phyloP scores from a whole-genome alignment of 2,329 filamentous ascomycete genomes.

The Diaporthe destruens region DNA sequence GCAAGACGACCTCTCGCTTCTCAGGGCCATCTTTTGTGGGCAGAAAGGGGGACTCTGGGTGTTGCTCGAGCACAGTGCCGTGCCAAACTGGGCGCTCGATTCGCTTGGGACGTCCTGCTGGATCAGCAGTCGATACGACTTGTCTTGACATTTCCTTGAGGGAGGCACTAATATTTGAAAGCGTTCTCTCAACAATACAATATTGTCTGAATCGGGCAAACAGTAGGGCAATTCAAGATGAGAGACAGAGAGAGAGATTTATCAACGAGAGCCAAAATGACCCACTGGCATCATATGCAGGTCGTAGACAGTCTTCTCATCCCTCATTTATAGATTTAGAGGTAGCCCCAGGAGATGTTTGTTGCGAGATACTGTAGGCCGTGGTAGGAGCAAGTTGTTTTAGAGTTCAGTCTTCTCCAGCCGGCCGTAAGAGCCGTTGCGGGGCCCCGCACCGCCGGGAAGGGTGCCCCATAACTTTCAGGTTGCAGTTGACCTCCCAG shows the following conservation, averaged over 20 bases:
- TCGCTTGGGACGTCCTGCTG: slow-evolving; percentile 1
- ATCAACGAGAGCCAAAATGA: neutral
- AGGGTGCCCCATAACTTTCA: neutral
- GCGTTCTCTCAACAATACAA: neutral
- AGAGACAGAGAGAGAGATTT: neutral
- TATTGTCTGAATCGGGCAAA: neutral
- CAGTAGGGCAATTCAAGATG: neutral
- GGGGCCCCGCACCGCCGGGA: slow-evolving; percentile 1
- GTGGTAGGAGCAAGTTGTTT: neutral
- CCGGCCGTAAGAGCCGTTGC: slow-evolving; percentile 2
- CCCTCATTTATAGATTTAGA: neutral
- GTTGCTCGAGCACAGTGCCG: slow-evolving; percentile 3
- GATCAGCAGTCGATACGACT: slow-evolving; percentile 1
- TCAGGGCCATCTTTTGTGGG: slow-evolving; percentile 7
- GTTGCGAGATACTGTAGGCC: neutral
- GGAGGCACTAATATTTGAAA: neutral
- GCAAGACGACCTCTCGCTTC: neutral
- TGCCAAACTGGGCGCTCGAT: slow-evolving; percentile 12
- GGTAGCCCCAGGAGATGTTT: too few relatives aligned
- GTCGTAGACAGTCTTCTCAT: neutral
- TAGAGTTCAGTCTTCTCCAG: neutral
- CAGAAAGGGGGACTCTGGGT: slow-evolving; percentile 12
- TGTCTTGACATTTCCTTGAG: neutral
- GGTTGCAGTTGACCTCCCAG: too few relatives aligned
- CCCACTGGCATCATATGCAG: neutral